phyloP scores from a whole-genome alignment of 345 rosid genomes.

The Sonneratia caseolaris region DNA sequence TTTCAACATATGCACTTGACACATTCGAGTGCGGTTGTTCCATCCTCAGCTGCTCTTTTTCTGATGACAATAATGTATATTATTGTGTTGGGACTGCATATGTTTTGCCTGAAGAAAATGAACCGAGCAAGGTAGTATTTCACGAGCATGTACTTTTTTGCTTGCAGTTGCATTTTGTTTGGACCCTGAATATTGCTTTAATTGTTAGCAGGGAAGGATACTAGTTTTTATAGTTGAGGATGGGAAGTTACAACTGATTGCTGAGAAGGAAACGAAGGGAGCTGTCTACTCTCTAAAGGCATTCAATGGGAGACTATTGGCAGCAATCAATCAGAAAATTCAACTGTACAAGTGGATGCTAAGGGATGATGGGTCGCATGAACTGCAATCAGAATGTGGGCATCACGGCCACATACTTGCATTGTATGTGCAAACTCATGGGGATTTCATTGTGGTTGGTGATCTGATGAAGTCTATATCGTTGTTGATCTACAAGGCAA shows the following conservation, averaged over 20 bases:
- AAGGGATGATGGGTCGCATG: conserved; percentile 77
- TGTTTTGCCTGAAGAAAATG: conserved; percentile 83
- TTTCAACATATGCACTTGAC: conserved; percentile 74
- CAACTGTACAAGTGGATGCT: conserved; percentile 93
- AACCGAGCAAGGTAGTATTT: conserved; percentile 64
- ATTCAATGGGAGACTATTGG: conserved; percentile 86
- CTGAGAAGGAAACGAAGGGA: conserved; percentile 93
- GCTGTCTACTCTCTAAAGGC: conserved; percentile 78
- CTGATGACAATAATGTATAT: conserved; percentile 66
- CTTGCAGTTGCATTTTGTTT: not conserved
- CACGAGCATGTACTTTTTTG: not conserved
- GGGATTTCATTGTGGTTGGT: conserved; percentile 91
- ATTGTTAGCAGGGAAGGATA: conserved; percentile 61
- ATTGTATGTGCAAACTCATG: conserved; percentile 82
- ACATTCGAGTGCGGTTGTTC: conserved; percentile 86
- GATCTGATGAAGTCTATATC: conserved; percentile 94
- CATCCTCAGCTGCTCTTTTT: conserved; percentile 80
- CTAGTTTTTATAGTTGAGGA: conserved; percentile 80
- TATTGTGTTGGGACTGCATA: conserved; percentile 94
- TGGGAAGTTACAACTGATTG: conserved; percentile 72
- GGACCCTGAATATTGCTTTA: not conserved
- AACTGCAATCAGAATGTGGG: conserved; percentile 84
- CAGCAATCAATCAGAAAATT: conserved; percentile 85
- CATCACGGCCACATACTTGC: conserved; percentile 91
- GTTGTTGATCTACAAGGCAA: conserved; percentile 80